Base-by-base conservation (phyloP, 2,329 filamentous ascomycete species). In the Diaporthe aspalathi region DNA sequence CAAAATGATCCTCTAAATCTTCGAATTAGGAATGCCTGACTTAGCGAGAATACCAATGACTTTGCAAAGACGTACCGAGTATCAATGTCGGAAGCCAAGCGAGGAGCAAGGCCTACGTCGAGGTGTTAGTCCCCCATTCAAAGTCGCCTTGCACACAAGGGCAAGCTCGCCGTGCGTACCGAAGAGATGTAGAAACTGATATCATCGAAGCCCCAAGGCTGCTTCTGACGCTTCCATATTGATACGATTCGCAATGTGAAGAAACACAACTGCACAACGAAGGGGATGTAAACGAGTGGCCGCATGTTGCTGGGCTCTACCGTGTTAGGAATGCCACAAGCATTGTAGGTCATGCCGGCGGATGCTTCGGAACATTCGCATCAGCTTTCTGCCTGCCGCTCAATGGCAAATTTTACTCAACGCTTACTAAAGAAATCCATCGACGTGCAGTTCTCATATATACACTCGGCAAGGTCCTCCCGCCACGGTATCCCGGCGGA, bases 301-400 rank as follows among this genome's bases (percentile, higher is more conserved):
- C 35, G 54, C 54, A 60, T 60, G 35, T 60, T 60, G 22, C 54
- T 43, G 35, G 54, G 54, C 4, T 60, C 54, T 12, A 60, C 54
- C 54, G 54, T 60, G 22, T 60, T 60, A 9, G 54, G 54, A 16
- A 60, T 60, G 17, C 17, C 35, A 22, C 54, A 60, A 27, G 35
- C 35, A 0, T 60, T 29, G 35, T 60, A 60, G 5, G 54, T 60
- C 35, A 60, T 27, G 35, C 54, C 54, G 14, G 35, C 54, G 54
- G 54, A 60, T 60, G 54, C 54, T 60, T 27, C 35, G 54, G 54
- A 43, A 40, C 3, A 38, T 8, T 20, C 12, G 35, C 14, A 57
- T 43, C 11, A 57, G 35, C 54, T 43, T 43, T 22, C 16, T 14
- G 16, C 16, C 7, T 27, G 35, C 16, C n/a, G 8, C 35, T 43